Base-by-base conservation (phyloP, 1,139 yeast species). In the Pichia inconspicua region DNA sequence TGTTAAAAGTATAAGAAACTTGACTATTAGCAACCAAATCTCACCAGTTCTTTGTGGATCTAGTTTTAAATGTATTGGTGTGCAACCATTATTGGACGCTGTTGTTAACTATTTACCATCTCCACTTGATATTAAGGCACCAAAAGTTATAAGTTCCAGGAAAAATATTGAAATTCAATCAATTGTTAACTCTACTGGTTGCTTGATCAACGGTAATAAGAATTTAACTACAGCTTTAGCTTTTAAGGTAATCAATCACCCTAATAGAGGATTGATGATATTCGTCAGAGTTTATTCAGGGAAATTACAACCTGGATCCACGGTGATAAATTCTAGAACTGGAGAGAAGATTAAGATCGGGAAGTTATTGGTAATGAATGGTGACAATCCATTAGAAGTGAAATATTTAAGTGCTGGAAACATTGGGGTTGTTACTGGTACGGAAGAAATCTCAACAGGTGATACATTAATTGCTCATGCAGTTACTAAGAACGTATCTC, bases 41-140 rank as follows among this genome's bases (percentile, higher is more conserved):
- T 76, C 84, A 0, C 97, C 99, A 0, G 85, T 92, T 0, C 68
- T 89, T 38, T 88, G 97, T 65, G 98, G 99, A 3, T 86, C 97
- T 1, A 85, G 97, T 46, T 92, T 92, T 67, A 78, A 75, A 54
- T 92, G 92, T 61, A 84, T 92, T 46, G 98, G 98, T 14, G 95
- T 92, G 2, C 98, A 92, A 62, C 97, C 97, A 0, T 69, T 94
- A 48, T 69, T 92, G 67, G 98, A 92, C 63, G 90, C 95, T 0
- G 73, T 90, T 15, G 73, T 80, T 1, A 75, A 77, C 47, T 92
- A 76, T 58, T 70, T 94, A 35, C 98, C 99, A 0, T 78, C 92
- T 1, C 97, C 98, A 1, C 55, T 75, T 3, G 90, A 89, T 54
- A 71, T 76, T 0, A 64, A 65, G 0, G 57, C 75, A 2, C 95